A percentile compares a stretch with the other conserved stretches of the same genome.
Evolutionary conservation across 2,329 filamentous ascomycete species (phyloP).

Genomic region (Colletotrichum truncatum): DNA sequence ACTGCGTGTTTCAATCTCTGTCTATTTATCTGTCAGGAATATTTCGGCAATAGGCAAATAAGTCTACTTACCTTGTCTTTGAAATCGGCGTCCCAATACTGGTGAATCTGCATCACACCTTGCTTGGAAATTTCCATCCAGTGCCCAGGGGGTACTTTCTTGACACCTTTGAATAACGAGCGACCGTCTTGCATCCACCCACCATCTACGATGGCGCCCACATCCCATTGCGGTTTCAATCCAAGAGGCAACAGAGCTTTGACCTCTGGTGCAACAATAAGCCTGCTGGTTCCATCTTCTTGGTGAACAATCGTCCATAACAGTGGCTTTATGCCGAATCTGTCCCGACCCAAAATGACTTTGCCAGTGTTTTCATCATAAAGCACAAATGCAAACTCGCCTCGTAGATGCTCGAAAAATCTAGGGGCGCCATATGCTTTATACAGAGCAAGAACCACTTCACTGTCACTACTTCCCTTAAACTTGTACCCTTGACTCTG

Average conservation of each 20-base stretch:
- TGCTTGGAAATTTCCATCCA: constrained; percentile 50
- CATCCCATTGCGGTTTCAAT: constrained; percentile 62
- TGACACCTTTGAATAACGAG: constrained; percentile 60
- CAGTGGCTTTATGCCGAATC: constrained; percentile 66
- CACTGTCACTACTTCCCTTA: constrained; percentile 56
- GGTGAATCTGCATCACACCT: constrained; percentile 44
- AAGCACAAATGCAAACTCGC: constrained; percentile 63
- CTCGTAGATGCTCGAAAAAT: constrained; percentile 52
- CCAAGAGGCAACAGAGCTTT: constrained; percentile 62
- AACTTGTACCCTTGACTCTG: constrained; percentile 51
- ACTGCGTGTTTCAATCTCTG: constrained; percentile 48
- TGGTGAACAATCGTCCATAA: constrained; percentile 50
- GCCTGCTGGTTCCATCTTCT: constrained; percentile 32
- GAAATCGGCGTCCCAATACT: constrained; percentile 64
- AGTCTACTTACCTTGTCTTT: constrained; percentile 54
- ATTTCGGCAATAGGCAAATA: rapidly evolving
- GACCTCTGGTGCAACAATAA: constrained; percentile 61
- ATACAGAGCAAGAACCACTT: constrained; percentile 63
- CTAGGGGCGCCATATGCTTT: constrained; percentile 50
- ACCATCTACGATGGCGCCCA: constrained; percentile 52
- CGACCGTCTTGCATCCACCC: constrained; percentile 54
- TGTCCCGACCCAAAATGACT: constrained; percentile 60
- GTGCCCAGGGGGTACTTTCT: constrained; percentile 52
- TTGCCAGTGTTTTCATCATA: constrained; percentile 49
- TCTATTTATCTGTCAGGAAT: constrained; percentile 28